These are phyloP conservation scores for Alternaria sp. DNA, from an alignment of 2,329 filamentous ascomycete genomes.

Conservation along the genomic window DNA sequence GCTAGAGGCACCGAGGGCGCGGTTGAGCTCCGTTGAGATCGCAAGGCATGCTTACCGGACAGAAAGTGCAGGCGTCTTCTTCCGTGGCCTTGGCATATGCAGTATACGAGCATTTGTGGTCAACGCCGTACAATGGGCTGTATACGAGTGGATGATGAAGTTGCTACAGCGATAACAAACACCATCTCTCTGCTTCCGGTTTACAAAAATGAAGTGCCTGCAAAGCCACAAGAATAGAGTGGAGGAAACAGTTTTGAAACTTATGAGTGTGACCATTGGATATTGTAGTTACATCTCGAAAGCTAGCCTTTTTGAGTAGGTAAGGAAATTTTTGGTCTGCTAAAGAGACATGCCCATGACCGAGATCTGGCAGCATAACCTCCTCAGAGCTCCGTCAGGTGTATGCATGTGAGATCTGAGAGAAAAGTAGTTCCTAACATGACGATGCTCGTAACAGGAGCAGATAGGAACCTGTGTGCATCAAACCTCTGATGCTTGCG, in stretches of 20 bases:
- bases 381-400: constrained; percentile 28
- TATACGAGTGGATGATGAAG: constrained; percentile 87
- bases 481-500: constrained; percentile 13
- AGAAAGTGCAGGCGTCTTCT: constrained; percentile 79
- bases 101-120: constrained; percentile 88
- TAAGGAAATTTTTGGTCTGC: constrained; percentile 43
- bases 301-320: constrained; percentile 49
- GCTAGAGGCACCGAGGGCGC: constrained; percentile 36
- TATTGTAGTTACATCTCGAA: constrained; percentile 19
- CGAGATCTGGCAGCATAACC: constrained; percentile 23
- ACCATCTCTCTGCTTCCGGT: background rate
- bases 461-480: constrained; percentile 14
- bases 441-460: constrained; percentile 18
- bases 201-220: background rate
- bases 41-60: constrained; percentile 72
- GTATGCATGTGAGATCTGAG: constrained; percentile 27
- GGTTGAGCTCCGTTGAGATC: constrained; percentile 67
- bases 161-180: constrained; percentile 33
- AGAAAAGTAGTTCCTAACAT: constrained; percentile 29
- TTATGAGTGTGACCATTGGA: constrained; percentile 11
- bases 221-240: background rate
- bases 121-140: constrained; percentile 90
- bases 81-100: constrained; percentile 81
- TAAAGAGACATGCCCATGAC: constrained; percentile 24
- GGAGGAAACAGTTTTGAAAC: background rate